Base-by-base conservation (phyloP, 345 rosid species). In the Kandelia obovata region DNA sequence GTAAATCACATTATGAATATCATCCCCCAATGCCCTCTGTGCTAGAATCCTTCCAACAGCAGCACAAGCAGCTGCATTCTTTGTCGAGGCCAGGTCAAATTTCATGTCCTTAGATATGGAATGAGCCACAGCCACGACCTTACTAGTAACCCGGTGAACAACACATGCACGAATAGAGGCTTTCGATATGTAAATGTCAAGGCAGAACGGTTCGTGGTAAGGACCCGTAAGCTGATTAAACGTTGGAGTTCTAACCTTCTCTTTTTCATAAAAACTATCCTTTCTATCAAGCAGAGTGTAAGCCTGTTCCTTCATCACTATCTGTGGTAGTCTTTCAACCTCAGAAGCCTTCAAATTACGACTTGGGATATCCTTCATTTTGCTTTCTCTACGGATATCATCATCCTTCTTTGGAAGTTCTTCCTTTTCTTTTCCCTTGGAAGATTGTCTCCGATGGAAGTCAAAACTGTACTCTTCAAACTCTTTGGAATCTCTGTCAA, bases 81-180 rank as follows among this genome's bases (percentile, higher is more conserved):
- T 88, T 13, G 92, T 89, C 2, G 97, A 95, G 67, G 76, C 69
- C 62, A 92, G 86, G 67, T 90, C 93, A 49, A 92, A 86, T 74
- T 95, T 95, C 87, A 95, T 70, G 84, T 90, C 96, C 80, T 87
- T 95, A 0, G 97, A 95, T 66, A 95, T 95, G 2, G 96, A 95
- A 84, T 95, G 96, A 46, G 93, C 96, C 70, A 88, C 94, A 23
- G 83, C 86, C 8, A 92, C 99, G 51, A 95, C 97, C 63, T 86
- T 95, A 78, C 99, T 90, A 10, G 96, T 92, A 27, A 83, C 96
- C 59, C 96, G 78, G 73, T 95, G 99, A 70, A 92, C 59, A 64
- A 95, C 82, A 63, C 96, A 95, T 35, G 96, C 96, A 21, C 96
- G 86, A 21, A 88, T 86, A 0, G 99, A 95, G 27, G 89, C 96